Conservation (phyloP, 306 rosid genomes). For the Medicago lupulina region DNA sequence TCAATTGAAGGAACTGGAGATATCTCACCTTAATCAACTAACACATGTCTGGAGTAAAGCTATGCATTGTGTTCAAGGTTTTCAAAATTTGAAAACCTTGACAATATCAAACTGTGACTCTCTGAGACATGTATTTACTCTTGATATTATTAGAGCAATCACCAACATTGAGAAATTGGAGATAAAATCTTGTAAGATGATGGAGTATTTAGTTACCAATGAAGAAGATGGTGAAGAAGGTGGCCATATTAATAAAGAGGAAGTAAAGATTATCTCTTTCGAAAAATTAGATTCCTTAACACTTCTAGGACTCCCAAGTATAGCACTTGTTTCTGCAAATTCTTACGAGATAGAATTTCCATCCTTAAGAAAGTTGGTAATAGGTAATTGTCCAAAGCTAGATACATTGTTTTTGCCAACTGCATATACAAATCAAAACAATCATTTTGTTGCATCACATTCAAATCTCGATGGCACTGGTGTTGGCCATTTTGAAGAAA, state of each 20-base stretch:
- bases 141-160: background rate
- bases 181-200: rapidly evolving
- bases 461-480: no score
- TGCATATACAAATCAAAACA: no score
- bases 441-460: no score
- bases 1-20: background rate
- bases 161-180: background rate
- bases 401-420: no score
- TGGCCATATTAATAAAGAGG: background rate
- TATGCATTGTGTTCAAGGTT: background rate
- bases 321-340: background rate
- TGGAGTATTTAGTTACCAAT: background rate
- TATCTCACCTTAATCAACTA: background rate
- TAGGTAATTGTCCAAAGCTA: no score
- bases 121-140: background rate
- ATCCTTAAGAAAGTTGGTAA: background rate
- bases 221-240: no score
- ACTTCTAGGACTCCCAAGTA: background rate
- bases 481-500: no score
- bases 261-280: background rate
- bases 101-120: background rate
- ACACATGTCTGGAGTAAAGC: constrained; percentile 17
- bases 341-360: background rate
- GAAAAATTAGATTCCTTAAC: background rate
- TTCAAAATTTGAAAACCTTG: constrained; percentile 8